Percentiles rank a stretch among this genome's conserved stretches.
Conservation (phyloP, 1,139 yeast species). For the Candida sp. region DNA sequence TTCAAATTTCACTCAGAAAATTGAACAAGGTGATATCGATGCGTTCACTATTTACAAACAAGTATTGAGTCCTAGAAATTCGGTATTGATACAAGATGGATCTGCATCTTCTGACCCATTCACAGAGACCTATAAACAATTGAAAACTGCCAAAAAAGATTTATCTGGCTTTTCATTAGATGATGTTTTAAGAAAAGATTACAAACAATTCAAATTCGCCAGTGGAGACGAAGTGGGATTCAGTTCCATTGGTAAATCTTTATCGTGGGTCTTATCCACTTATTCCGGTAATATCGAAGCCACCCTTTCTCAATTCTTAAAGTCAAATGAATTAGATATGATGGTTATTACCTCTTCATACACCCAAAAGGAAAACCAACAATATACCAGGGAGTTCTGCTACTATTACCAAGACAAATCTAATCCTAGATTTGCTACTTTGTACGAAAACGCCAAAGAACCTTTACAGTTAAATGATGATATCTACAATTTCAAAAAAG, state of each 20-base stretch:
- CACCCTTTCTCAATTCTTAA: slow-evolving; percentile 34
- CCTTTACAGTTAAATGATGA: slow-evolving; percentile 27
- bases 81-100: not conserved
- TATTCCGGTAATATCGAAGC: slow-evolving; percentile 32
- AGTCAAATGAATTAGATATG: slow-evolving; percentile 45
- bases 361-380: slow-evolving; percentile 31
- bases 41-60: slow-evolving; percentile 37
- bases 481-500: slow-evolving; percentile 12
- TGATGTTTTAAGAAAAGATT: slow-evolving; percentile 77
- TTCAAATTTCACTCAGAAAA: slow-evolving; percentile 55
- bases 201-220: slow-evolving; percentile 62
- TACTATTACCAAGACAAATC: slow-evolving; percentile 20
- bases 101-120: slow-evolving; percentile 1
- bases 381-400: slow-evolving; percentile 59
- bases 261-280: slow-evolving; percentile 49
- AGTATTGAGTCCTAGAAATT: slow-evolving; percentile 9
- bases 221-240: slow-evolving; percentile 57
- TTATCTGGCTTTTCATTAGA: slow-evolving; percentile 52
- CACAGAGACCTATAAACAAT: slow-evolving; percentile 27
- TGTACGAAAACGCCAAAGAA: slow-evolving; percentile 22
- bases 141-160: slow-evolving; percentile 60
- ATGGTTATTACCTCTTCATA: slow-evolving; percentile 64
- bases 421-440: slow-evolving; percentile 15
- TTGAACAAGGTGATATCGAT: slow-evolving; percentile 49
- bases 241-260: slow-evolving; percentile 67